Percentiles rank a stretch among this genome's conserved stretches.
Conservation (phyloP, 805 yeast genomes). For the Nakazawaea pomicola region DNA sequence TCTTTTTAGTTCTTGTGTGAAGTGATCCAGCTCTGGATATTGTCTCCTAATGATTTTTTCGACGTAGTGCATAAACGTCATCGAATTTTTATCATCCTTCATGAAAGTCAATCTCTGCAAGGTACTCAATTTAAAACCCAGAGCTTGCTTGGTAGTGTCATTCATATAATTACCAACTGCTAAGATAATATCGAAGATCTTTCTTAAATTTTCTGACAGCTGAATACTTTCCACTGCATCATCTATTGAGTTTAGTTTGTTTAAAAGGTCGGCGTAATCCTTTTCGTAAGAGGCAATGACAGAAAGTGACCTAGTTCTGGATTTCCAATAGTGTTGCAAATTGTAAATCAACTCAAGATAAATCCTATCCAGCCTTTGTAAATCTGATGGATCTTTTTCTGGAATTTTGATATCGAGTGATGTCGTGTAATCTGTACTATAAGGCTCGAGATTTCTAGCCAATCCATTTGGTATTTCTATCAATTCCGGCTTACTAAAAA, state of each 20-base stretch:
- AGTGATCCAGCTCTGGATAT: constrained; percentile 59
- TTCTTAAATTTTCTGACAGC: constrained; percentile 48
- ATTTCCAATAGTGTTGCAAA: constrained; percentile 65
- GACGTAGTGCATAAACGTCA: constrained; percentile 70
- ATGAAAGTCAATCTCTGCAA: constrained; percentile 65
- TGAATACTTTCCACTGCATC: constrained; percentile 50
- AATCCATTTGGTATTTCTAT: constrained; percentile 52
- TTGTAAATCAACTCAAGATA: constrained; percentile 65
- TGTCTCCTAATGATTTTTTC: constrained; percentile 62
- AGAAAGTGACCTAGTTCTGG: constrained; percentile 59
- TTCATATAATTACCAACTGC: constrained; percentile 80
- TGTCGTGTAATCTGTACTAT: constrained; percentile 43
- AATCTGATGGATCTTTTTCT: constrained; percentile 48
- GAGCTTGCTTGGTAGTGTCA: constrained; percentile 59
- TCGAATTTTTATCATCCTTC: constrained; percentile 64
- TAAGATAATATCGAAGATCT: constrained; percentile 59
- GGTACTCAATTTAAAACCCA: constrained; percentile 67
- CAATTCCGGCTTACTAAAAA: constrained; percentile 63
- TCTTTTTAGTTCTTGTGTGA: constrained; percentile 54
- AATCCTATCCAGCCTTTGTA: constrained; percentile 67
- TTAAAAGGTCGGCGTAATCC: constrained; percentile 58
- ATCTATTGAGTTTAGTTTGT: constrained; percentile 53
- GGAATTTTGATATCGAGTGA: constrained; percentile 31
- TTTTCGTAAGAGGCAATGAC: constrained; percentile 53
- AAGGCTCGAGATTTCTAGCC: constrained; percentile 57